Base-by-base conservation (phyloP, 1,284 basidiomycete genomes). In the Ganoderma boninense region DNA sequence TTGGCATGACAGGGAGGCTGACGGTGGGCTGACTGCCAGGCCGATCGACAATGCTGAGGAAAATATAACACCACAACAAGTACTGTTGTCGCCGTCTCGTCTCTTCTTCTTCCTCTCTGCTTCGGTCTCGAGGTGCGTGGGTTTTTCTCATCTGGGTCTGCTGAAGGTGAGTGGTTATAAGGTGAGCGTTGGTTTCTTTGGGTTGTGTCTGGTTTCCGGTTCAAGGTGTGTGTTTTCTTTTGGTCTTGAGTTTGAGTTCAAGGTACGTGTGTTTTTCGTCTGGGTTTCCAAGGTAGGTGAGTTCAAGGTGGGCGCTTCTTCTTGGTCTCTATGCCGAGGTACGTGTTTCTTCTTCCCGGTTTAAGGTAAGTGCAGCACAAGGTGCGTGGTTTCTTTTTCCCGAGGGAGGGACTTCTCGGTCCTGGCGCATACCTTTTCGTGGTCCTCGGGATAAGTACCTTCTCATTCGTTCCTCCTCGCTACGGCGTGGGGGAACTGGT, bases 371-470 rank as follows among this genome's bases (percentile, higher is more conserved):
- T 52, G 23, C 49, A 11, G 8, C 23, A 52, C 49, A 52, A 52
- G 49, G 49, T 52, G 23, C 49, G 49, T 52, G 49, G 11, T 52
- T 52, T 52, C 35, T 2, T 26, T 52, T 52, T 56, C 54, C 54
- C 29, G 54, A 56, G 54, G 54, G 54, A 56, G 54, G 54, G 54
- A 56, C 54, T 56, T 18, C 54, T 18, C 54, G 16, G 54, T 56
- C 54, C 54, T 56, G 54, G 54, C 29, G 54, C 54, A 57, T 57
- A 57, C 29, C 54, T 57, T 57, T 57, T 57, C 54, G 54, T 57
- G 54, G 54, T 57, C 54, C 54, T 57, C 29, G 54, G 54, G 54
- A 57, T 57, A 57, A 57, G 54, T 57, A 57, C 29, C 32, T 20
- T 57, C 54, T 29, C 54, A 32, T 18, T 18, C 54, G 54, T 18